Base-by-base conservation (phyloP, 805 yeast species). In the Zygosaccharomyces lentus region DNA sequence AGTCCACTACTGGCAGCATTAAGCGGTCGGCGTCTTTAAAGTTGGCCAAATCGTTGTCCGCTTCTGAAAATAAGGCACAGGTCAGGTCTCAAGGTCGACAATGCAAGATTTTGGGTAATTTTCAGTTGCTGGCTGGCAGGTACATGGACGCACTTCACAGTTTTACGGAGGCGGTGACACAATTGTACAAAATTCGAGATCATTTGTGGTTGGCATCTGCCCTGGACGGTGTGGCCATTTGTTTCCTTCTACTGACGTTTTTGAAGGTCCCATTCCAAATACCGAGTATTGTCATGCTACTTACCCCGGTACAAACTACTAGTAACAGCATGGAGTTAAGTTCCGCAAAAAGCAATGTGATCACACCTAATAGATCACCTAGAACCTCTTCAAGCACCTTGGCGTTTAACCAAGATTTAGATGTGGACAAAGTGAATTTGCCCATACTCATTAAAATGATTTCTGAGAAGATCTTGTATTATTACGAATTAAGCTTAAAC, bases 201-300 rank as follows among this genome's bases (percentile, higher is more conserved):
- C 76, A 77, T 56, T 68, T 93, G 7, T 93, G 98, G 98, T 72
- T 87, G 10, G 98, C 84, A 0, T 82, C 91, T 24, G 80, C 96
- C 0, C 61, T 91, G n/a, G 96, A 89, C 55, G 87, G 90, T 0
- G 68, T 89, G 9, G 84, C 84, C 0, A 79, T 87, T 1, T 77
- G 86, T 48, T 62, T 84, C 34, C 62, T 84, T 4, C 63, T 89
- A 44, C 68, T 87, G 40, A 73, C 82, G 9, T 80, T 72, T 54
- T 62, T 83, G 65, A 71, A 38, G 55, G 59, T 48, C 1, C 43
- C 66, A 5, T 64, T 58, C 34, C 64, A 57, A 34, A 56, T 54
- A 44, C 72, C 57, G 29, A 60, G 46, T 27, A 70, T 48, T 39
- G 72, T 45, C 45, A 61, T 31, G 50, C 65, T 24, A 56, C 66